Evolutionary conservation across 495 filamentous ascomycete species (phyloP), one percentile per base, ranked within the genome.

Genomic region (Hypoxylon crocopeplum): DNA sequence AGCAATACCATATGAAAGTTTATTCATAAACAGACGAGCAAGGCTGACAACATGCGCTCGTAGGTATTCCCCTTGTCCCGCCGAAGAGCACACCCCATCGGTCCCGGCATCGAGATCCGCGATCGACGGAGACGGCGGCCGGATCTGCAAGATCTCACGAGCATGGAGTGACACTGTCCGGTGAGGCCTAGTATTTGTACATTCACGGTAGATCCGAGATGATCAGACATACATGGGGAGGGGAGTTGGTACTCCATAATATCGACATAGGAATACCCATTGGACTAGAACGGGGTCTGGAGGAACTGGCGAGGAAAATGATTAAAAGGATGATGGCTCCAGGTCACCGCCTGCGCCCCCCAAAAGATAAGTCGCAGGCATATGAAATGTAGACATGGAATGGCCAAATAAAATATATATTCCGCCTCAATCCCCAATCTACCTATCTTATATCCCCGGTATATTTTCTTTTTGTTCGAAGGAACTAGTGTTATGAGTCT

Each of bases 61-160:
- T 51, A 83, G 82, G 66, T 83, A 27, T 84, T 83, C 54, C 82
- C 82, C 36, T 29, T 64, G 1, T 71, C 74, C 3, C 70, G 77
- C 27, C 67, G 75, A 62, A 68, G 64, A 64, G 68, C 72, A 19
- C 79, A 80, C 29, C 46, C 80, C 12, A 71, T 82, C 61, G 82
- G 80, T 0, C 80, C 80, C 10, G 82, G 81, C 3, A 81, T 84
- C 48, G 81, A 83, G 49, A 72, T 76, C 24, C 71, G 75, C 6
- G 74, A 77, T 1, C 73, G 70, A 59, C 62, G 65, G 56, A 72
- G 63, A 63, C 50, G 67, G 49, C 56, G 71, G 55, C 60, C 69
- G 42, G 56, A 50, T 17, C 55, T 79, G 22, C 69, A 77, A 33
- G 79, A 83, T 48, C 56, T 81, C 32, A 75, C 77, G 3, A 82